Percentiles rank a stretch among this genome's conserved stretches.
Conservation (phyloP, 2,329 filamentous ascomycete species). For the Whalleya microplaca region DNA sequence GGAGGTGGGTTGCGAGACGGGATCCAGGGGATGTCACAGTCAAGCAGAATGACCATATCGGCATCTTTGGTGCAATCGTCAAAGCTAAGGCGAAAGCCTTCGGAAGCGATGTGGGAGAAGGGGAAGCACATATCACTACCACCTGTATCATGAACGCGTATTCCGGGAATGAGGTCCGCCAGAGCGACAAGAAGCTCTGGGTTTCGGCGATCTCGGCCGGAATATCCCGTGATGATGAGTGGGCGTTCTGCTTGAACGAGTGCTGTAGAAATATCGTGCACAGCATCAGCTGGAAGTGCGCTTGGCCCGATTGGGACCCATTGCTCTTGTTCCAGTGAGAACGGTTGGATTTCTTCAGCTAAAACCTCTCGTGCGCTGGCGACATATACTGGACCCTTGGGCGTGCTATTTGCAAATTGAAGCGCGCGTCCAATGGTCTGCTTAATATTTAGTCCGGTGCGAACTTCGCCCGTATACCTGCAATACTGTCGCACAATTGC, state of each 20-base stretch:
- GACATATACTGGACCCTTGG: constrained; percentile 72
- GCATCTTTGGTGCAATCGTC: constrained; percentile 63
- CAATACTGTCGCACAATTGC: constrained; percentile 75
- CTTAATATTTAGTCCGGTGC: constrained; percentile 73
- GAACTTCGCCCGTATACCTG: constrained; percentile 71
- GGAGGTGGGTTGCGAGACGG: constrained; percentile 64
- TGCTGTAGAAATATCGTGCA: constrained; percentile 46
- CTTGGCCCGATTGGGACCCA: constrained; percentile 31
- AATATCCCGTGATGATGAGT: constrained; percentile 54
- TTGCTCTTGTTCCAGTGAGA: constrained; percentile 27
- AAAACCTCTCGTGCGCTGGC: constrained; percentile 69
- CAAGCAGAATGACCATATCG: constrained; percentile 67
- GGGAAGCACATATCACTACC: constrained; percentile 53
- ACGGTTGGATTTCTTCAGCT: constrained; percentile 59
- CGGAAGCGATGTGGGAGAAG: constrained; percentile 40
- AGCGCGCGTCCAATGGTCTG: constrained; percentile 74
- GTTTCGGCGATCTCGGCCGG: constrained; percentile 47
- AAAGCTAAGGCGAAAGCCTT: constrained; percentile 60
- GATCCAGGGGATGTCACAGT: constrained; percentile 74
- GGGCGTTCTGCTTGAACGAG: constrained; percentile 51
- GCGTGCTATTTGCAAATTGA: constrained; percentile 71
- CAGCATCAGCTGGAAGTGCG: constrained; percentile 41
- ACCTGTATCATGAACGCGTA: constrained; percentile 56
- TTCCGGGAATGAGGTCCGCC: constrained; percentile 49
- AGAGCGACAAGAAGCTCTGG: constrained; percentile 49